phyloP scores from a whole-genome alignment of 2,329 filamentous ascomycete species.

The Alternaria tenuissima region DNA sequence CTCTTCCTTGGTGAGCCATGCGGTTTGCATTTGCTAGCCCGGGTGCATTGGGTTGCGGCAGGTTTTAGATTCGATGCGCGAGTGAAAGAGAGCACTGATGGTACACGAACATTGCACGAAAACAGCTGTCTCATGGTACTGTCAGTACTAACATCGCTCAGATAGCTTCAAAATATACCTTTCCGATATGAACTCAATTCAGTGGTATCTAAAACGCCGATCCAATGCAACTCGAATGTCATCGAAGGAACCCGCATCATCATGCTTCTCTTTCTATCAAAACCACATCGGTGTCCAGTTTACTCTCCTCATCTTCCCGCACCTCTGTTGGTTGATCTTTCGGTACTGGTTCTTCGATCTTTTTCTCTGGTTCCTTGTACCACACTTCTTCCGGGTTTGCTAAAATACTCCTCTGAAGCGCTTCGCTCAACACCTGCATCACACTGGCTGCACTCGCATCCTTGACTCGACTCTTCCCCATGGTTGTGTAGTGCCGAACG shows the following conservation, averaged over 20 bases:
- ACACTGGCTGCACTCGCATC: constrained; percentile 12
- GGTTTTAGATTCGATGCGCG: constrained; percentile 19
- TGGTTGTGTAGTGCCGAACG: constrained; percentile 38
- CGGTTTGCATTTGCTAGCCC: constrained; percentile 23
- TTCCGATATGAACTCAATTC: not conserved
- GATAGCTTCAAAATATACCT: not conserved
- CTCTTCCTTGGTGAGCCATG: constrained; percentile 3
- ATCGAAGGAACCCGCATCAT: not conserved
- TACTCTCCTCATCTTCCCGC: not conserved
- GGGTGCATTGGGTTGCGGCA: constrained; percentile 5
- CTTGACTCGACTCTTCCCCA: constrained; percentile 26
- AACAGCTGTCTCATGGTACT: not conserved
- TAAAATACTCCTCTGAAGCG: constrained; percentile 20
- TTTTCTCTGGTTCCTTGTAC: constrained; percentile 23
- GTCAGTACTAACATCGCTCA: not conserved
- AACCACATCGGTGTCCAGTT: not conserved
- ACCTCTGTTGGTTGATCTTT: not conserved
- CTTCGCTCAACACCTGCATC: constrained; percentile 24
- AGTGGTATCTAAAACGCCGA: not conserved
- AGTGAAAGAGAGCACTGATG: constrained; percentile 28
- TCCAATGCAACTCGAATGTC: not conserved
- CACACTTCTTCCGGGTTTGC: constrained; percentile 12
- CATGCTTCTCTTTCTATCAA: constrained; percentile 2
- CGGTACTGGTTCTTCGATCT: not conserved
- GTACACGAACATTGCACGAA: not conserved